A percentile compares a stretch with the other conserved stretches of the same genome.
These are phyloP conservation scores for Candida sphagnicola DNA, from an alignment of 805 yeast genomes.

Conservation along the genomic window DNA sequence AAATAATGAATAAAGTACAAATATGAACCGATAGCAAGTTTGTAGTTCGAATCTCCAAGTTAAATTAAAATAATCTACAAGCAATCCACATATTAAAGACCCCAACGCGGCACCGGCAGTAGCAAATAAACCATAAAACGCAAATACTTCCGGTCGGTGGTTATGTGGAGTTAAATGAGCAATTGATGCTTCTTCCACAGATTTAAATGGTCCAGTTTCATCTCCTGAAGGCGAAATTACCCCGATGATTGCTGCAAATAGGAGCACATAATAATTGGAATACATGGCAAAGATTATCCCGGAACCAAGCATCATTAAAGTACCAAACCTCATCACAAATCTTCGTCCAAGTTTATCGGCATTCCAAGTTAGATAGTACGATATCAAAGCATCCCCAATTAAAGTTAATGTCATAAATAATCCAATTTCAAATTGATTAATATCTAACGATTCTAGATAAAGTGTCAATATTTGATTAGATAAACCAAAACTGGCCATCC, in stretches of 20 bases:
- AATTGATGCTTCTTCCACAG: constrained; percentile 78
- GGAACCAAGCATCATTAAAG: constrained; percentile 62
- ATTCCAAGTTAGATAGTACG: constrained; percentile 70
- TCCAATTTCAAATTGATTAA: constrained; percentile 62
- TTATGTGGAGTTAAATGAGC: constrained; percentile 71
- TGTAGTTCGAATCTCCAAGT: constrained; percentile 28
- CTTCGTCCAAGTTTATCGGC: constrained; percentile 72
- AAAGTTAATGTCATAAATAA: constrained; percentile 78
- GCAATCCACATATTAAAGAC: constrained; percentile 55
- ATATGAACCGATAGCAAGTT: constrained; percentile 52
- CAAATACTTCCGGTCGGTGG: constrained; percentile 69
- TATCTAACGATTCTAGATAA: constrained; percentile 52
- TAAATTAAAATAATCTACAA: constrained; percentile 45
- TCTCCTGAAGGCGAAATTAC: constrained; percentile 88
- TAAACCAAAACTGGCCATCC: constrained; percentile 73
- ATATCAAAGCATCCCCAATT: constrained; percentile 71
- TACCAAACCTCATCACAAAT: constrained; percentile 57
- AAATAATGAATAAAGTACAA: constrained; percentile 50
- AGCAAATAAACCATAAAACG: constrained; percentile 66
- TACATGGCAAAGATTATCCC: constrained; percentile 62
- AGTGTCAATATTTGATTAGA: constrained; percentile 76
- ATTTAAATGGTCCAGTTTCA: constrained; percentile 87
- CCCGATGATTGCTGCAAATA: constrained; percentile 74
- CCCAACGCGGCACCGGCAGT: constrained; percentile 76
- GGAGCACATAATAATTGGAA: constrained; percentile 49